Evolutionary conservation across 1,284 basidiomycete species (phyloP).

Genomic region (Fomitopsis schrenkii): DNA sequence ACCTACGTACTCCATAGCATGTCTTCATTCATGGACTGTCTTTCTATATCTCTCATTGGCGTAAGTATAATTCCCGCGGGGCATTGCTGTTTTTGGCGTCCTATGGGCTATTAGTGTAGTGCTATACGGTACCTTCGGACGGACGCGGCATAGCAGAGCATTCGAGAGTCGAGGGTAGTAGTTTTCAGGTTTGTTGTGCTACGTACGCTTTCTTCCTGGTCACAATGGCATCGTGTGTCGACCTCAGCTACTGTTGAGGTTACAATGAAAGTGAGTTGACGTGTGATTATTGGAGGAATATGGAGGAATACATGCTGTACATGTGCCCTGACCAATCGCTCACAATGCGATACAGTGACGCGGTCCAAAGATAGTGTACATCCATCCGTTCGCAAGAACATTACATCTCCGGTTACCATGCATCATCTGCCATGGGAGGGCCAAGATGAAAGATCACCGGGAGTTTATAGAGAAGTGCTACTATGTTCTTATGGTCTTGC

Average conservation of each 20-base stretch:
- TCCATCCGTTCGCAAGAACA: too few relatives aligned
- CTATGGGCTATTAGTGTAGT: not conserved
- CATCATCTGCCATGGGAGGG: too few relatives aligned
- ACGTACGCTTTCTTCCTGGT: not conserved
- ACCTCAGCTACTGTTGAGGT: not conserved
- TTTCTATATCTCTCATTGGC: not conserved
- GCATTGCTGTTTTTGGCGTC: not conserved
- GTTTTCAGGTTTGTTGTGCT: not conserved
- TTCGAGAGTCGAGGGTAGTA: not conserved
- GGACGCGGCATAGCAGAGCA: constrained; percentile 2
- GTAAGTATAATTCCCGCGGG: not conserved
- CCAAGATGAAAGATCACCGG: not conserved
- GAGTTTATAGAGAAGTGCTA: not conserved
- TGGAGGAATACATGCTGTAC: too few relatives aligned
- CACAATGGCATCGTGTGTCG: not conserved
- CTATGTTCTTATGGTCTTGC: not conserved
- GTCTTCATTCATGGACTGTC: not conserved
- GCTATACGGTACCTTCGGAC: not conserved
- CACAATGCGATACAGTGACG: too few relatives aligned
- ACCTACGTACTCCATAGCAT: constrained; percentile 3
- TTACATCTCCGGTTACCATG: too few relatives aligned
- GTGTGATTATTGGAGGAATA: too few relatives aligned
- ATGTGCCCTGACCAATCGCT: too few relatives aligned
- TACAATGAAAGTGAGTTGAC: not conserved
- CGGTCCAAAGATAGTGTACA: too few relatives aligned